A percentile compares a stretch with the other conserved stretches of the same genome.
These are phyloP conservation scores for Lentinus tigrinus DNA, from an alignment of 768 basidiomycete genomes.

Conservation along the genomic window DNA sequence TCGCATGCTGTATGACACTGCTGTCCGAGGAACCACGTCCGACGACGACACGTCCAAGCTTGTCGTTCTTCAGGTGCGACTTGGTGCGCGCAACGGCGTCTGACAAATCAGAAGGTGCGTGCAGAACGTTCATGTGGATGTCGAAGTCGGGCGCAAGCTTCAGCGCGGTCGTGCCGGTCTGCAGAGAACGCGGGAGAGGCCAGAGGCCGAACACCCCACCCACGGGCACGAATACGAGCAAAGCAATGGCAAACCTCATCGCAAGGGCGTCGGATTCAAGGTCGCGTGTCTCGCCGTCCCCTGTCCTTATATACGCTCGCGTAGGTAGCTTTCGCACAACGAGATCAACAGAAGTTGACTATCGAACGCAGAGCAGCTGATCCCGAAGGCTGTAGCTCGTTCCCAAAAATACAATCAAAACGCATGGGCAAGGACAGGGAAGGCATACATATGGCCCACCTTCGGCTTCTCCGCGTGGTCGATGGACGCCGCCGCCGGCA, in stretches of 20 bases:
- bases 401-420: slow-evolving; percentile 11
- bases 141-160: slow-evolving; percentile 46
- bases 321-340: not conserved
- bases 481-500: not conserved
- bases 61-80: slow-evolving; percentile 45
- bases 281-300: not conserved
- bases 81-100: slow-evolving; percentile 54
- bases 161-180: slow-evolving; percentile 28
- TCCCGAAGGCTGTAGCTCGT: not conserved
- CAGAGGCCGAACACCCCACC: slow-evolving; percentile 25
- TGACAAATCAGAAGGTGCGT: slow-evolving; percentile 50
- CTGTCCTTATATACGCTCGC: not conserved
- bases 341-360: not conserved
- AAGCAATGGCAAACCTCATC: slow-evolving; percentile 2
- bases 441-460: not conserved
- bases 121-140: slow-evolving; percentile 41
- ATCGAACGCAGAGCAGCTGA: not conserved
- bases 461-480: not conserved
- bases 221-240: not conserved
- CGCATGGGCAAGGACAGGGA: not conserved
- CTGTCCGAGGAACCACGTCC: slow-evolving; percentile 54
- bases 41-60: slow-evolving; percentile 54
- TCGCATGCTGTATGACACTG: slow-evolving; percentile 36
- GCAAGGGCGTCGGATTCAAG: not conserved
- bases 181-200: slow-evolving; percentile 34